Conservation (phyloP, 139 green algal species). For the Microglena sp. region DNA sequence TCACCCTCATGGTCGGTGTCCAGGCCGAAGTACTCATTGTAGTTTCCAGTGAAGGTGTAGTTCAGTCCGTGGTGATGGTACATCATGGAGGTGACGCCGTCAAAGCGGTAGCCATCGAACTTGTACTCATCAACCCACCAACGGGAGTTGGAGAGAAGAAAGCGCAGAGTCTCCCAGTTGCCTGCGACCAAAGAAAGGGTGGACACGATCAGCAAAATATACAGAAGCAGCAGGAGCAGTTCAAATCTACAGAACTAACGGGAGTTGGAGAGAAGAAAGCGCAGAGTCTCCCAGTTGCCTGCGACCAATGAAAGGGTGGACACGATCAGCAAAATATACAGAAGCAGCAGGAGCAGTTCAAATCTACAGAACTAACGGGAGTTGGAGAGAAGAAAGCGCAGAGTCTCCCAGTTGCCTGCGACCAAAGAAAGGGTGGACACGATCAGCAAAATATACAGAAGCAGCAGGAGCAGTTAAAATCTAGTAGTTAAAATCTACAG, state of each 20-base stretch:
- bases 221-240: not conserved
- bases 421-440: constrained; percentile 10
- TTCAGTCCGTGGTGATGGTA: constrained; percentile 94
- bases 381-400: constrained; percentile 94
- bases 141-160: constrained; percentile 88
- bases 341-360: not conserved
- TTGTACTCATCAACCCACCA: constrained; percentile 97
- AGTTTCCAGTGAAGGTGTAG: constrained; percentile 84
- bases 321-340: not conserved
- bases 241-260: too few relatives aligned
- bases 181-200: constrained; percentile 24
- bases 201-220: not conserved
- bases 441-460: not conserved
- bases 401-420: constrained; percentile 88
- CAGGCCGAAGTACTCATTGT: constrained; percentile 89
- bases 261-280: constrained; percentile 91
- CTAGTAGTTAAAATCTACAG: too few relatives aligned
- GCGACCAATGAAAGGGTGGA: constrained; percentile 15
- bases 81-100: constrained; percentile 97
- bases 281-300: constrained; percentile 92
- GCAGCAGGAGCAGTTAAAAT: not conserved
- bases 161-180: constrained; percentile 87
- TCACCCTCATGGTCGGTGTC: constrained; percentile 58
- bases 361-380: constrained; percentile 88
- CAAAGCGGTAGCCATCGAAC: constrained; percentile 90